A percentile compares a stretch with the other conserved stretches of the same genome.
Conservation (phyloP, 352 stramenopile species). For the Globisporangium heterothallicum region DNA sequence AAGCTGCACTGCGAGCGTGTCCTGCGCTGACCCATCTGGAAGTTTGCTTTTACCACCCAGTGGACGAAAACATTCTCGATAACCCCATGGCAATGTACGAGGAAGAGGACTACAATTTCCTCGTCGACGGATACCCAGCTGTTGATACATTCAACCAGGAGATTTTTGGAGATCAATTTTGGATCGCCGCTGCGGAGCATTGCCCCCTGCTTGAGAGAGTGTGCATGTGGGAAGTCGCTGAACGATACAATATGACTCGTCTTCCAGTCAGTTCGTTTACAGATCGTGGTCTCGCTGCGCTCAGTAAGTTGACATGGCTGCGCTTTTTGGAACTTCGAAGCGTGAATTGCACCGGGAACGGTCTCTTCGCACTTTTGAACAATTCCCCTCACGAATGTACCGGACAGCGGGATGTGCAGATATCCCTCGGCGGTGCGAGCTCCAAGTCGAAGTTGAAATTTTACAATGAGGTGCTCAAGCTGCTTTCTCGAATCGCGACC, state of each 20-base stretch:
- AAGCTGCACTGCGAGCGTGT: conserved; percentile 24
- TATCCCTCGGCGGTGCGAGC: conserved; percentile 13
- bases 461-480: conserved; percentile 23
- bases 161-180: conserved; percentile 41
- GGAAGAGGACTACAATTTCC: conserved; percentile 19
- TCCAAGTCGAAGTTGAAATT: conserved; percentile 20
- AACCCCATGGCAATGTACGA: conserved; percentile 18
- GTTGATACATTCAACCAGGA: conserved; percentile 24
- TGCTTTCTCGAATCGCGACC: conserved; percentile 20
- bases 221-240: conserved; percentile 21
- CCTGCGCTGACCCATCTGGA: conserved; percentile 27
- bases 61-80: conserved; percentile 22
- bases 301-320: conserved; percentile 27
- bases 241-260: conserved; percentile 17
- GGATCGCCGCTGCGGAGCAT: conserved; percentile 9
- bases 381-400: conserved; percentile 15
- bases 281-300: conserved; percentile 20
- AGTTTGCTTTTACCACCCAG: conserved; percentile 31
- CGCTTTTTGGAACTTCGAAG: conserved; percentile 22
- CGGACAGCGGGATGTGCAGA: conserved; percentile 25
- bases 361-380: conserved; percentile 33
- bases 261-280: conserved; percentile 29
- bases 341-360: conserved; percentile 28
- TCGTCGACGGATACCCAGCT: conserved; percentile 17
- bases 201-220: conserved; percentile 29